Base-by-base conservation (phyloP, 192 early-diverging fungal genomes). In the Coemansia sp. region DNA sequence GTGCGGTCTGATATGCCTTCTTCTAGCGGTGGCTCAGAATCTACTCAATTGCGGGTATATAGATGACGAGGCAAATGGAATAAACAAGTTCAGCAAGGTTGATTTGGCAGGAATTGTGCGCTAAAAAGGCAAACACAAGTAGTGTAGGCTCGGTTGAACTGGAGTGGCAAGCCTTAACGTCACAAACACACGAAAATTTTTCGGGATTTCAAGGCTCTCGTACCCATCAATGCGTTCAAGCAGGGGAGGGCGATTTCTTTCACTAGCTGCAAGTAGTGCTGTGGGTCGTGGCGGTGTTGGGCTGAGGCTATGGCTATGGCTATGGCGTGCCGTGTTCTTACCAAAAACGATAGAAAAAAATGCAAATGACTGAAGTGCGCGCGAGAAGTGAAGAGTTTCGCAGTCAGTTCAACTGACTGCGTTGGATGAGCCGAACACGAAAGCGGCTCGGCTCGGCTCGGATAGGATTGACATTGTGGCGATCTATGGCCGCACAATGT, bases 151-250 rank as follows among this genome's bases (percentile, higher is more conserved):
- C 8, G 8, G 34, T 8, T 36, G 34, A 9, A 8, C 34, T 36
- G 34, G 34, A 9, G 6, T 36, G 34, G 8, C 7, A 36, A 36
- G 34, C 6, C 25, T 55, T 25, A 29, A 27, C 14, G 25, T 55
- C 32, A 17, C 34, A 12, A 19, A 36, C 34, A 59, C 34, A 12
- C 57, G 31, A 37, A 36, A 36, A 36, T 7, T 36, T 36, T 36
- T 36, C 17, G 9, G 17, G 21, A 39, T 39, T 61, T 36, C 36
- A 36, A 61, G 36, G 55, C 29, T 34, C 11, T 42, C 67, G 59
- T 69, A 69, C 67, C 67, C 67, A 69, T 69, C 67, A 69, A 69
- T 62, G 59, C 59, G 36, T 36, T 11, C 59, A 9, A 36, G 34
- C 59, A 38, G 59, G 10, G 9, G n/a, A 50, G 59, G 59, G 21